These are phyloP conservation scores for Venustampulla echinocandica DNA, from an alignment of 495 filamentous ascomycete species.

Conservation along the genomic window DNA sequence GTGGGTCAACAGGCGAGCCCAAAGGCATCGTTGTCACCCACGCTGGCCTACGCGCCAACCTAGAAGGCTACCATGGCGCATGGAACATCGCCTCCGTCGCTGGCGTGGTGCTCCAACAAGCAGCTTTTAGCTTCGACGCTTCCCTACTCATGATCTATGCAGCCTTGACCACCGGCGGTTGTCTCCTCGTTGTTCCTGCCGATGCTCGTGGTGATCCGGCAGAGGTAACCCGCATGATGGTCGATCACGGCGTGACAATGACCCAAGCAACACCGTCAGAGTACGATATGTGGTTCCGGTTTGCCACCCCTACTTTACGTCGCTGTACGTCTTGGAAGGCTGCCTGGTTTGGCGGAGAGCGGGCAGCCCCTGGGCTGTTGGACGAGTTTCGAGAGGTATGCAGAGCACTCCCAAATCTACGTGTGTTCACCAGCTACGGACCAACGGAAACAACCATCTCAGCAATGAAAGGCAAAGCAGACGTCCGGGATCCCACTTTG, in stretches of 20 bases:
- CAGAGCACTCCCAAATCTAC: too few species aligned
- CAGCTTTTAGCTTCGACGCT: neutral
- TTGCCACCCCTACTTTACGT: neutral
- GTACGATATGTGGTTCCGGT: constrained; percentile 17
- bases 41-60: too few species aligned
- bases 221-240: neutral
- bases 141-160: neutral
- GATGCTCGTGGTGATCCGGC: neutral
- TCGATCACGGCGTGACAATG: constrained; percentile 8
- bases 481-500: neutral
- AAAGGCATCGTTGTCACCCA: too few species aligned
- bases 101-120: constrained; percentile 13
- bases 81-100: too few species aligned
- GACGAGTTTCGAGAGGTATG: too few species aligned
- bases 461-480: neutral
- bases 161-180: constrained; percentile 1
- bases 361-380: too few species aligned
- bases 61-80: too few species aligned
- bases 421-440: neutral
- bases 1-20: too few species aligned
- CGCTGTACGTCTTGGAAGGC: neutral
- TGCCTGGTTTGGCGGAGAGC: neutral
- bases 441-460: neutral
- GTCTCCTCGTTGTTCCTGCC: neutral
- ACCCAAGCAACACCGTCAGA: constrained; percentile 16